Conservation (phyloP, 129 eudicot genomes). For the Calendula officinalis region DNA sequence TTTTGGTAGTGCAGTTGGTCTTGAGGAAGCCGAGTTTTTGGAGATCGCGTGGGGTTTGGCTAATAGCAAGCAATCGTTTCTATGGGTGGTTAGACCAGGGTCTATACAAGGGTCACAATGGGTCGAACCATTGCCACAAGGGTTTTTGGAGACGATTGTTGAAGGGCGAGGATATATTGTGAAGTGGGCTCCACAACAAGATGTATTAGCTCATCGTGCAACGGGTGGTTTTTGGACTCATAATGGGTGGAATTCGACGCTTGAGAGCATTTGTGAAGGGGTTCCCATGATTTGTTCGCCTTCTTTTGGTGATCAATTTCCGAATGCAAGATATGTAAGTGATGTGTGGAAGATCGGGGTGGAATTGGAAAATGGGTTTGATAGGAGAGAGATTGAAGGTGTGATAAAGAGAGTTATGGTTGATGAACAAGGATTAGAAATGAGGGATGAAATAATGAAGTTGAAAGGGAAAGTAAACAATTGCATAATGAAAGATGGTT, state of each 20-base stretch:
- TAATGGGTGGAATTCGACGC: slow-evolving; percentile 40
- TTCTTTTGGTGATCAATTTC: slow-evolving; percentile 42
- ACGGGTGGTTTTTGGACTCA: slow-evolving; percentile 25
- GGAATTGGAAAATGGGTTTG: slow-evolving; percentile 35
- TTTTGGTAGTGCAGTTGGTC: slow-evolving; percentile 23
- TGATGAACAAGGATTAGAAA: slow-evolving; percentile 41
- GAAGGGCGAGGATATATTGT: slow-evolving; percentile 31
- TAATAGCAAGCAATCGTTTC: slow-evolving; percentile 38
- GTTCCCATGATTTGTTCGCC: slow-evolving; percentile 64
- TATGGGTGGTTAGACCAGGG: slow-evolving; percentile 42
- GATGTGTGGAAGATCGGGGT: slow-evolving; percentile 56
- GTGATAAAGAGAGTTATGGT: slow-evolving; percentile 35
- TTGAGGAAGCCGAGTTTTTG: slow-evolving; percentile 13
- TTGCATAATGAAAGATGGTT: slow-evolving; percentile 38
- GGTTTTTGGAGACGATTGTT: slow-evolving; percentile 23
- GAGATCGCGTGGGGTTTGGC: slow-evolving; percentile 47
- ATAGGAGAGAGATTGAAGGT: slow-evolving; percentile 34
- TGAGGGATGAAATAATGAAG: slow-evolving; percentile 25
- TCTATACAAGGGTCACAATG: slow-evolving; percentile 25
- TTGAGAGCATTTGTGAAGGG: slow-evolving; percentile 59
- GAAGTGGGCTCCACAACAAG: slow-evolving; percentile 46
- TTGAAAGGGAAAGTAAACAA: slow-evolving; percentile 35
- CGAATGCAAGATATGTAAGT: slow-evolving; percentile 41
- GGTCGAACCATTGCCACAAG: slow-evolving; percentile 24
- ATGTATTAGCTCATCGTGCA: slow-evolving; percentile 23